These are phyloP conservation scores for Yarrowia deformans DNA, from an alignment of 805 yeast species.

Conservation along the genomic window DNA sequence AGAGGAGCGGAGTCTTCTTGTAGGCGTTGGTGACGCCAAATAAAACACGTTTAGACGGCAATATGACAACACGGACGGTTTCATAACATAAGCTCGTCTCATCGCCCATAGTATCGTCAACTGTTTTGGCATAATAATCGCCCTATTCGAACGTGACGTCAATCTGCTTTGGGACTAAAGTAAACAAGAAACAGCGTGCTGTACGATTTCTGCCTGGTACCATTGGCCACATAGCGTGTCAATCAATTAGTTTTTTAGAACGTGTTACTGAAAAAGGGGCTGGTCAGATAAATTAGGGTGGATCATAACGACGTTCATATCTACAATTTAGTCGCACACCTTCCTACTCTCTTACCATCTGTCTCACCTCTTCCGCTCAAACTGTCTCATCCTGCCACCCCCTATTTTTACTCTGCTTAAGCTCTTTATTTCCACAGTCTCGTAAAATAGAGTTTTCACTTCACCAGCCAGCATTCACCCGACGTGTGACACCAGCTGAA, in stretches of 20 bases:
- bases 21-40: too few species aligned
- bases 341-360: not conserved
- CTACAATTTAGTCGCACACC: too few species aligned
- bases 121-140: not conserved
- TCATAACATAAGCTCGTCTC: not conserved
- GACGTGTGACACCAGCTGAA: slow-evolving; percentile 8
- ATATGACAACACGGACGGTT: too few species aligned
- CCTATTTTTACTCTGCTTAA: slow-evolving; percentile 12
- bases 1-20: too few species aligned
- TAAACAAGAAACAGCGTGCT: slow-evolving; percentile 4
- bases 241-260: not conserved
- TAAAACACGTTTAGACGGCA: too few species aligned
- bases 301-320: not conserved
- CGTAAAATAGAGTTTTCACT: slow-evolving; percentile 19
- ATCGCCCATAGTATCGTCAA: not conserved
- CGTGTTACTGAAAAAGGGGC: not conserved
- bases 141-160: slow-evolving; percentile 9
- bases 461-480: slow-evolving; percentile 21
- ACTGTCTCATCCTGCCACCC: slow-evolving; percentile 18
- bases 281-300: not conserved
- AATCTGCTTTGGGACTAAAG: slow-evolving; percentile 30
- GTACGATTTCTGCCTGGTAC: not conserved
- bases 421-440: not conserved
- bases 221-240: too few species aligned
- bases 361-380: not conserved